Conservation (phyloP, 1,139 yeast genomes). For the Pneumocystis jirovecii region DNA sequence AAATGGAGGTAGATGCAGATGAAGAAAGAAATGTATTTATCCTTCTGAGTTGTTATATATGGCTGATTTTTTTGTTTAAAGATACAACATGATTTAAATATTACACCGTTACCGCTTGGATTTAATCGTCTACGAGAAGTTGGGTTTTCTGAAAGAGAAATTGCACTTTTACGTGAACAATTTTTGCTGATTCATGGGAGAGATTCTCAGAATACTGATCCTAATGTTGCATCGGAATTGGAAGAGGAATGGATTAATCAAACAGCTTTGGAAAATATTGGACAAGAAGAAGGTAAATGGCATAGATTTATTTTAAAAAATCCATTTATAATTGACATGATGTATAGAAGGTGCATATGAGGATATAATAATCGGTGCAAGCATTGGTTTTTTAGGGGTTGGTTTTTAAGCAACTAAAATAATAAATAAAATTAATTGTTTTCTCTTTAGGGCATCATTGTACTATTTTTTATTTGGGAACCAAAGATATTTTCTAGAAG, state of each 20-base stretch:
- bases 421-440: neutral
- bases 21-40: neutral
- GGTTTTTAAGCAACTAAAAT: neutral
- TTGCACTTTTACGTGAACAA: slow-evolving; percentile 6
- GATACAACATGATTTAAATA: neutral
- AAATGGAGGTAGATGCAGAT: neutral
- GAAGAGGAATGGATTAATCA: slow-evolving; percentile 1
- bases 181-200: slow-evolving; percentile 7
- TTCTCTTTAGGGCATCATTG: neutral
- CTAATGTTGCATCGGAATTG: neutral
- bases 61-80: neutral
- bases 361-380: slow-evolving; percentile 1
- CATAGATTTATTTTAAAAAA: slow-evolving; percentile 4
- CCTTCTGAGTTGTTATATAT: neutral
- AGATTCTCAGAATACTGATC: neutral
- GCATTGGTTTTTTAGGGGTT: slow-evolving; percentile 6
- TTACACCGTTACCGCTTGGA: slow-evolving; percentile 11
- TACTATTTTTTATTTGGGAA: slow-evolving; percentile 2
- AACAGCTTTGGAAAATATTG: neutral
- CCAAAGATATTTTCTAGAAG: neutral
- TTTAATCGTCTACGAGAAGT: slow-evolving; percentile 14
- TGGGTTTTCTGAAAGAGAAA: slow-evolving; percentile 11
- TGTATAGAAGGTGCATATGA: slow-evolving; percentile 5
- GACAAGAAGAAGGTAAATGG: slow-evolving; percentile 1
- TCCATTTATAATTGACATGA: neutral